A percentile compares a stretch with the other conserved stretches of the same genome.
These are phyloP conservation scores for Catunica adiposa DNA, from an alignment of 2,329 filamentous ascomycete genomes.

Conservation along the genomic window DNA sequence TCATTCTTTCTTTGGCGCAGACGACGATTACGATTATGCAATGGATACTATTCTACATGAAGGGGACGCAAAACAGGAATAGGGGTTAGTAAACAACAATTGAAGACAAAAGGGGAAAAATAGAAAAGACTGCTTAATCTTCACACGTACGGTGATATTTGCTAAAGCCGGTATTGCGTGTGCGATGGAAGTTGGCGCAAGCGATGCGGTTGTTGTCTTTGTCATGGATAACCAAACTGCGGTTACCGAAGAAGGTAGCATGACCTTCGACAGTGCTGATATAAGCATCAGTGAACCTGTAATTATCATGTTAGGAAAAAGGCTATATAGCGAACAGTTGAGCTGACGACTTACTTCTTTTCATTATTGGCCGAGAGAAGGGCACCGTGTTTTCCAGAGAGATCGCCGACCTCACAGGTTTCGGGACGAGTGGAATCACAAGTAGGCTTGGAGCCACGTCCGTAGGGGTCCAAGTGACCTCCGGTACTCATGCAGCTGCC, in stretches of 20 bases:
- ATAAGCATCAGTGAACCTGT: slow-evolving; percentile 28
- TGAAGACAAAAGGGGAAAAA: not conserved
- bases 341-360: not conserved
- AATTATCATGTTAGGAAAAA: not conserved
- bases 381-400: slow-evolving; percentile 41
- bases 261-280: slow-evolving; percentile 24
- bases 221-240: slow-evolving; percentile 28
- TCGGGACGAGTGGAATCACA: slow-evolving; percentile 32
- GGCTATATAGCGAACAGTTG: not conserved
- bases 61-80: not conserved
- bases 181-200: slow-evolving; percentile 25
- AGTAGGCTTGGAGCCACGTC: slow-evolving; percentile 29
- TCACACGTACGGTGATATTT: slow-evolving; percentile 1
- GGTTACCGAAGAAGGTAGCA: slow-evolving; percentile 31
- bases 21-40: not conserved
- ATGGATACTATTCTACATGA: not conserved
- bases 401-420: slow-evolving; percentile 43
- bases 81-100: not conserved
- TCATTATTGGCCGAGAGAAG: slow-evolving; percentile 19
- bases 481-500: slow-evolving; percentile 40
- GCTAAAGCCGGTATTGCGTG: slow-evolving; percentile 3
- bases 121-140: not conserved
- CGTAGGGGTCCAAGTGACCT: slow-evolving; percentile 40
- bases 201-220: slow-evolving; percentile 25
- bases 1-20: not conserved